Evolutionary conservation across 371 early-diverging fungal species (phyloP).

Genomic region (Syncephalastrum contaminatum): DNA sequence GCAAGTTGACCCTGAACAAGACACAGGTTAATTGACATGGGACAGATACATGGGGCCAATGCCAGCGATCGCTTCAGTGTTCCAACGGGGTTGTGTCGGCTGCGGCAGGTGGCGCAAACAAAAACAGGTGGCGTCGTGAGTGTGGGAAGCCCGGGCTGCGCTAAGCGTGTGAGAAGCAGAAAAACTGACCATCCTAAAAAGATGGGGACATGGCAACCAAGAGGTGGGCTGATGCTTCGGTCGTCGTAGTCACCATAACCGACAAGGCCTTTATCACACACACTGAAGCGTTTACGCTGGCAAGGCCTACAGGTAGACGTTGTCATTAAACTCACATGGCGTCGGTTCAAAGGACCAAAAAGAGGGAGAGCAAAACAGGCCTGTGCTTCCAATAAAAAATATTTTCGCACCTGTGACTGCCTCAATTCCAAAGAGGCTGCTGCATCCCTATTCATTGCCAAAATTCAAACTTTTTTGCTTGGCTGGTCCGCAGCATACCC

Average conservation of each 20-base stretch:
- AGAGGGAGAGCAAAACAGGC: constrained; percentile 3
- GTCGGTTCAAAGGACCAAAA: constrained; percentile 11
- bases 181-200: neutral
- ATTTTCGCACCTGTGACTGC: constrained; percentile 2
- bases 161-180: too few relatives aligned
- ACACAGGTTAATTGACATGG: constrained; percentile 1
- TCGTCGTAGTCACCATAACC: too few relatives aligned
- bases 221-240: neutral
- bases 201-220: neutral
- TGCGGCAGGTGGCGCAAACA: neutral
- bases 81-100: neutral
- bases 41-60: neutral
- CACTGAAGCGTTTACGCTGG: too few relatives aligned
- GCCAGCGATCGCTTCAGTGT: neutral
- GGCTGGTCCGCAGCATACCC: too few relatives aligned
- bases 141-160: neutral
- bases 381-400: constrained; percentile 4
- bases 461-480: neutral
- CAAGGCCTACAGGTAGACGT: too few relatives aligned
- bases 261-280: too few relatives aligned
- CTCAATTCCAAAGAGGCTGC: constrained; percentile 1
- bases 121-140: neutral
- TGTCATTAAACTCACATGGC: constrained; percentile 11
- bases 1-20: constrained; percentile 72
- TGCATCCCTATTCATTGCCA: neutral